Percentiles rank a stretch among this genome's conserved stretches.
Conservation (phyloP, 257 asterid genomes). For the Paraleonurus japonicus region DNA sequence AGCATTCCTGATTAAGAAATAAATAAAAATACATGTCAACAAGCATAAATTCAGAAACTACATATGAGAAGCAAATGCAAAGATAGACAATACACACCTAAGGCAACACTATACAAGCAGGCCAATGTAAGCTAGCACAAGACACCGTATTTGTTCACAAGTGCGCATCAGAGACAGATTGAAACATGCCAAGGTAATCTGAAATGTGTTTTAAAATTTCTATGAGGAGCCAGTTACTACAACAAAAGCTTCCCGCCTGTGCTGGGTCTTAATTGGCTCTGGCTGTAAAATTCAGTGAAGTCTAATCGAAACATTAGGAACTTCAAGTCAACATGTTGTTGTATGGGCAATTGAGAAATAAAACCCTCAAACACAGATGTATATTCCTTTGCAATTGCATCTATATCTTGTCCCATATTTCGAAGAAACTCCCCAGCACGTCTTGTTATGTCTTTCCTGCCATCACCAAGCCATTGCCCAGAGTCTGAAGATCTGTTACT, state of each 20-base stretch:
- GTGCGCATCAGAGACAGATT: conserved; percentile 27
- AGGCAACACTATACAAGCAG: conserved; percentile 34
- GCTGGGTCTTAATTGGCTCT: conserved; percentile 54
- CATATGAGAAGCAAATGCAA: neutral
- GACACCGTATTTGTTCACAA: conserved; percentile 24
- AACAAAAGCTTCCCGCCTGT: conserved; percentile 49
- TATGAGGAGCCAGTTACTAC: conserved; percentile 26
- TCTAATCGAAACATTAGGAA: conserved; percentile 92
- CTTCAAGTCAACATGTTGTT: conserved; percentile 85
- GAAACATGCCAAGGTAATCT: conserved; percentile 21
- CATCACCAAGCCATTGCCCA: conserved; percentile 90
- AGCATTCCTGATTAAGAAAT: conserved; percentile 39
- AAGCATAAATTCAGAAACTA: conserved; percentile 16
- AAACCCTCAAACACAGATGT: conserved; percentile 81
- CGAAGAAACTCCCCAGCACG: conserved; percentile 85
- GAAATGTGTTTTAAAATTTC: conserved; percentile 3
- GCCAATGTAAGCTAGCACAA: conserved; percentile 34
- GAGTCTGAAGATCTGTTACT: conserved; percentile 56
- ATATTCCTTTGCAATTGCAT: conserved; percentile 75
- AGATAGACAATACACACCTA: conserved; percentile 28
- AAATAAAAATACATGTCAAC: conserved; percentile 21
- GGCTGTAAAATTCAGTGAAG: conserved; percentile 90
- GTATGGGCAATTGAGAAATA: conserved; percentile 83
- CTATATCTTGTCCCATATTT: conserved; percentile 76
- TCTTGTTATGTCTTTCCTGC: conserved; percentile 80